phyloP scores from a whole-genome alignment of 2,329 filamentous ascomycete genomes.

The Didymella arachidicola region DNA sequence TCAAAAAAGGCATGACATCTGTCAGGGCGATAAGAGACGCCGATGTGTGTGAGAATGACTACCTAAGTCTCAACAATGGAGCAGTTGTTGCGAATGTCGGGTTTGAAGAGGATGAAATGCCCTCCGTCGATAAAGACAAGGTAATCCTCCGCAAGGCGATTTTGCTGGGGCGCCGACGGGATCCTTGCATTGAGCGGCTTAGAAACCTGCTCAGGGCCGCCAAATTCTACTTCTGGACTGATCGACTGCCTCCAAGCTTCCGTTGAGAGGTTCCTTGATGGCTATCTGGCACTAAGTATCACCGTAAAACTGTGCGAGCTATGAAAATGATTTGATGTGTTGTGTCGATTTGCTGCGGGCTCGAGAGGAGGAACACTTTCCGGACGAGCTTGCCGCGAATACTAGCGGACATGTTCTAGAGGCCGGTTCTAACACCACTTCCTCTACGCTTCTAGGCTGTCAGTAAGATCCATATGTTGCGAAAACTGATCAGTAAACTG shows the following conservation, averaged over 20 bases:
- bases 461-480: background rate
- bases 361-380: slow-evolving; percentile 32
- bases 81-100: background rate
- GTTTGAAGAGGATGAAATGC: background rate
- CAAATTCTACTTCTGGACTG: background rate
- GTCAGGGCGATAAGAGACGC: background rate
- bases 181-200: background rate
- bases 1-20: background rate
- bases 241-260: background rate
- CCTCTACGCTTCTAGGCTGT: slow-evolving; percentile 32
- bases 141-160: background rate
- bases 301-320: background rate
- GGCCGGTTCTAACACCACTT: slow-evolving; percentile 43
- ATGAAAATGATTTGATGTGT: background rate
- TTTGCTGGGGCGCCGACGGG: background rate
- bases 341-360: slow-evolving; percentile 32
- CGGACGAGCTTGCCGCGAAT: slow-evolving; percentile 35
- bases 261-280: background rate
- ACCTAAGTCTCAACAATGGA: background rate
- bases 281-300: background rate
- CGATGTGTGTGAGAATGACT: background rate
- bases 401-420: slow-evolving; percentile 38
- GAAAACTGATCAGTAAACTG: background rate
- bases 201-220: background rate
- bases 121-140: background rate